Conservation (phyloP, 2,329 filamentous ascomycete species). For the Sporothrix protearum region DNA sequence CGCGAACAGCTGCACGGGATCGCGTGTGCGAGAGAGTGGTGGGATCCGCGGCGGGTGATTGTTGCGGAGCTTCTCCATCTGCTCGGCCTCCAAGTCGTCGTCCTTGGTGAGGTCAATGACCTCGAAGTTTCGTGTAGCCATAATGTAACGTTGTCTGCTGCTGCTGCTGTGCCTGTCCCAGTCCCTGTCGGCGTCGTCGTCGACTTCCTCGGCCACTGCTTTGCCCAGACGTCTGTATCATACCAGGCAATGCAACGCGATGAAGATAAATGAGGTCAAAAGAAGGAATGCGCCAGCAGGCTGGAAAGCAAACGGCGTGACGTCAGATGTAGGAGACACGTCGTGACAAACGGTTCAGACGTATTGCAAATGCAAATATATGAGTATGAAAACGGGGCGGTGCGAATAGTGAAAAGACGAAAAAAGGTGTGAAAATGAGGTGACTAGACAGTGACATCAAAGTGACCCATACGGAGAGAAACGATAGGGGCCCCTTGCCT, state of each 20-base stretch:
- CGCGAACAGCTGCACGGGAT: not conserved
- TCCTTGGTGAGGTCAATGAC: slow-evolving; percentile 28
- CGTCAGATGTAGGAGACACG: not conserved
- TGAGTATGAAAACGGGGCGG: not conserved
- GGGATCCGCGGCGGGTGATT: slow-evolving; percentile 17
- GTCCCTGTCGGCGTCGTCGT: slow-evolving; percentile 6
- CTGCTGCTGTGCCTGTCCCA: not conserved
- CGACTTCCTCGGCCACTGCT: slow-evolving; percentile 10
- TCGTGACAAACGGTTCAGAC: not conserved
- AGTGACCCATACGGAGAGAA: not conserved
- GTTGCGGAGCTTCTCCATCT: not conserved
- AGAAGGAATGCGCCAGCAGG: slow-evolving; percentile 7
- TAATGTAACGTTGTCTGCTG: not conserved
- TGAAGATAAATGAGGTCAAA: not conserved
- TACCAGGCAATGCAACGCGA: slow-evolving; percentile 18
- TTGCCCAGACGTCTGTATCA: slow-evolving; percentile 17
- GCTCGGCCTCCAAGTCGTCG: slow-evolving; percentile 19
- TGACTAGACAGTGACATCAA: not conserved
- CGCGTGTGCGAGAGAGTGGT: slow-evolving; percentile 15
- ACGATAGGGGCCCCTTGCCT: not conserved
- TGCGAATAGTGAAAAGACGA: not conserved
- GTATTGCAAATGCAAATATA: no score
- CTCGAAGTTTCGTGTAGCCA: slow-evolving; percentile 20
- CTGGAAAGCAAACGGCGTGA: slow-evolving; percentile 1
- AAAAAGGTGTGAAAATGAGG: not conserved